Evolutionary conservation across 1,284 basidiomycete species (phyloP).

Genomic region (Pterulicium gracile): DNA sequence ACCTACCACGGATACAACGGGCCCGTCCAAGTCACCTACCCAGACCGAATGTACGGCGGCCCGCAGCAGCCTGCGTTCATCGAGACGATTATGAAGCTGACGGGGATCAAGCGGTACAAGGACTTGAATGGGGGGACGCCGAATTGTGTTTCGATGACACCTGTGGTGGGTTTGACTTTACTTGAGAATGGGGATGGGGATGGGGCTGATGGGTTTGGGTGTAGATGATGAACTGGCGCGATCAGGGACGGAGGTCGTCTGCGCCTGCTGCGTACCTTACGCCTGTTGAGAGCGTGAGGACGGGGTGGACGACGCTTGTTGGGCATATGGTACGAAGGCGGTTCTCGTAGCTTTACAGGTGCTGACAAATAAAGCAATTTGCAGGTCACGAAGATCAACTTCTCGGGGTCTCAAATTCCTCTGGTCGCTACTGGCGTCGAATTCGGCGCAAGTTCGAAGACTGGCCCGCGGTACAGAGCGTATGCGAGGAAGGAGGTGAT

Average conservation of each 20-base stretch:
- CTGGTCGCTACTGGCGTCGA: slow-evolving; percentile 23
- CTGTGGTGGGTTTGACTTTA: slow-evolving; percentile 22
- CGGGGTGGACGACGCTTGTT: slow-evolving; percentile 25
- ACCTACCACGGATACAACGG: slow-evolving; percentile 43
- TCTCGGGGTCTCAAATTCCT: slow-evolving; percentile 17
- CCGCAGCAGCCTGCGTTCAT: slow-evolving; percentile 42
- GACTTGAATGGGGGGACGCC: slow-evolving; percentile 48
- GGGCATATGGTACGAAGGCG: slow-evolving; percentile 17
- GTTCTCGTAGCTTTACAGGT: background rate
- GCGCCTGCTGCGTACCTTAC: slow-evolving; percentile 25
- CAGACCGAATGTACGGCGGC: slow-evolving; percentile 44
- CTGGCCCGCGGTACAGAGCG: slow-evolving; percentile 18
- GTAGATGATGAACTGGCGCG: slow-evolving; percentile 26
- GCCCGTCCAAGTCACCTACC: slow-evolving; percentile 41
- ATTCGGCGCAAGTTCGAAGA: slow-evolving; percentile 19
- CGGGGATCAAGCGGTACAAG: slow-evolving; percentile 31
- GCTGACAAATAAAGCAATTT: background rate
- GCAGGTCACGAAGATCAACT: slow-evolving; percentile 25
- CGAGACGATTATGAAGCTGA: slow-evolving; percentile 32
- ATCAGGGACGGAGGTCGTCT: slow-evolving; percentile 23
- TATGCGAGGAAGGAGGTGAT: slow-evolving; percentile 25
- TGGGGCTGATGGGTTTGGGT: background rate
- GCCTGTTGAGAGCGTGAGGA: slow-evolving; percentile 21
- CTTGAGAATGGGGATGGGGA: background rate
- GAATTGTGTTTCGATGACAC: slow-evolving; percentile 45